These are phyloP conservation scores for Tulasnella sp. DNA, from an alignment of 768 basidiomycete genomes.

Conservation along the genomic window DNA sequence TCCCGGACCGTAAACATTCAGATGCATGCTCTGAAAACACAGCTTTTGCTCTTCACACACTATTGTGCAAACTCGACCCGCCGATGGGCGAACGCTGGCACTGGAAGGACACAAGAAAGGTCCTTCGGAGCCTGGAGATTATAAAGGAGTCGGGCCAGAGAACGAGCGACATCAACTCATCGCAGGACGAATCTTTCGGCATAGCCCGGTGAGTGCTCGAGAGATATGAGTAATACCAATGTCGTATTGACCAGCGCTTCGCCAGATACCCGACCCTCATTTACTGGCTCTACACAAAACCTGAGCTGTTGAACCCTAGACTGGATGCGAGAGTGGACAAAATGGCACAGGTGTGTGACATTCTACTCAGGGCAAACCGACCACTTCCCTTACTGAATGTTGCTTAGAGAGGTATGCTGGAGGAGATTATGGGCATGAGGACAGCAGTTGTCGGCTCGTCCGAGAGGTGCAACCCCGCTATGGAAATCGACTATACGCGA, in stretches of 20 bases:
- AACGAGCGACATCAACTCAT: slow-evolving; percentile 55
- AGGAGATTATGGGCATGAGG: slow-evolving; percentile 58
- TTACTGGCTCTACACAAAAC: slow-evolving; percentile 83
- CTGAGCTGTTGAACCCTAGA: slow-evolving; percentile 47
- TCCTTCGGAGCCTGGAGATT: slow-evolving; percentile 64
- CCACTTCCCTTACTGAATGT: background rate
- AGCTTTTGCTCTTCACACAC: slow-evolving; percentile 51
- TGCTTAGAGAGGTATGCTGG: slow-evolving; percentile 60
- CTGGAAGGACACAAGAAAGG: slow-evolving; percentile 89
- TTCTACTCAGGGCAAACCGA: background rate
- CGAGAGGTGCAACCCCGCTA: background rate
- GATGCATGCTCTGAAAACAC: slow-evolving; percentile 43
- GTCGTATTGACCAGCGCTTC: background rate
- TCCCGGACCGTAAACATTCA: slow-evolving; percentile 50
- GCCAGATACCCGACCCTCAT: slow-evolving; percentile 70
- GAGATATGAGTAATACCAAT: no score
- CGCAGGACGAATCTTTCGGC: slow-evolving; percentile 39
- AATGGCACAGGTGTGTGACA: slow-evolving; percentile 68
- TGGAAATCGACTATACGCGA: slow-evolving; percentile 47
- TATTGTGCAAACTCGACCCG: slow-evolving; percentile 62
- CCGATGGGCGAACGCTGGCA: slow-evolving; percentile 78
- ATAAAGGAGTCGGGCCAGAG: slow-evolving; percentile 56
- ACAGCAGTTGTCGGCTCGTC: slow-evolving; percentile 15
- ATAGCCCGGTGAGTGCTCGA: slow-evolving; percentile 19
- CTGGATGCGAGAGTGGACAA: slow-evolving; percentile 72